A percentile compares a stretch with the other conserved stretches of the same genome.
Conservation (phyloP, 2,329 filamentous ascomycete genomes). For the Helminthosporium solani region DNA sequence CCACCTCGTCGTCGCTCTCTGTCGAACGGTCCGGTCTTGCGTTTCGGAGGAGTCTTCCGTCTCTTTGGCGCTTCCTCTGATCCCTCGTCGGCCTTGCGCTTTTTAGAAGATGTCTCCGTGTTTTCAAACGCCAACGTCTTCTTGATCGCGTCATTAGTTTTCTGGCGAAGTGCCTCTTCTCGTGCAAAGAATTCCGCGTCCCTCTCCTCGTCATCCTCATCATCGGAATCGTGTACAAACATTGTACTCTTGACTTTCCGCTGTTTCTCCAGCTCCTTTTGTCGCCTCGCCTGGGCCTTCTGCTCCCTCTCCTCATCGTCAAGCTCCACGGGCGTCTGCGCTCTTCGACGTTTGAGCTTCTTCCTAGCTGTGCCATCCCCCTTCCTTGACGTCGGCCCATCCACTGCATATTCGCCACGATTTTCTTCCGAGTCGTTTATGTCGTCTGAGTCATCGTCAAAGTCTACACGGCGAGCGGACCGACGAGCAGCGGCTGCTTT, state of each 20-base stretch:
- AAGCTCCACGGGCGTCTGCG: constrained; percentile 56
- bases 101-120: constrained; percentile 33
- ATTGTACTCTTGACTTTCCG: constrained; percentile 80
- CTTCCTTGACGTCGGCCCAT: constrained; percentile 62
- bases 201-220: constrained; percentile 81
- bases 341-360: constrained; percentile 58
- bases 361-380: constrained; percentile 54
- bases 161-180: constrained; percentile 67
- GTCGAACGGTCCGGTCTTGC: constrained; percentile 27
- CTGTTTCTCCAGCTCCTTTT: constrained; percentile 74
- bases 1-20: constrained; percentile 25
- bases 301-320: constrained; percentile 62
- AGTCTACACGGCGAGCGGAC: constrained; percentile 54
- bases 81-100: constrained; percentile 34
- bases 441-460: constrained; percentile 69
- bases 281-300: constrained; percentile 60
- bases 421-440: constrained; percentile 56
- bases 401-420: constrained; percentile 65
- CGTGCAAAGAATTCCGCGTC: constrained; percentile 73
- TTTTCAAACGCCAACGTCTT: constrained; percentile 47
- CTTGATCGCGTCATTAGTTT: constrained; percentile 52
- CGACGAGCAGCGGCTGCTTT: constrained; percentile 55
- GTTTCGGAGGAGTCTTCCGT: constrained; percentile 34
- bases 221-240: constrained; percentile 80
- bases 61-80: constrained; percentile 28